A percentile compares a stretch with the other conserved stretches of the same genome.
Evolutionary conservation across 768 basidiomycete species (phyloP).

Genomic region (Suillus lakei): DNA sequence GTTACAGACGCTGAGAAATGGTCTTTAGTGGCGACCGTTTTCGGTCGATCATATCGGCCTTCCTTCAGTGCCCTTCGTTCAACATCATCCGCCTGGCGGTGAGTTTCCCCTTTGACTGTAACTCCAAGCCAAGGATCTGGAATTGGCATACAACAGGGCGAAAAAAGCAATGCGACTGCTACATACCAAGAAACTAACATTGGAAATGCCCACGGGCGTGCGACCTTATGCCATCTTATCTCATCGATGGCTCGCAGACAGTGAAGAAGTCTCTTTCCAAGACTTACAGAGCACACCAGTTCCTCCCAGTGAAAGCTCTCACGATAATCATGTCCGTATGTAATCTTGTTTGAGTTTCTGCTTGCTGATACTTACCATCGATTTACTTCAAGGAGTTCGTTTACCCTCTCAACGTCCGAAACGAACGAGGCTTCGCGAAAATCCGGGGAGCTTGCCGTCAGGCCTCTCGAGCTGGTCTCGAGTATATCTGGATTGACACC

Average conservation of each 20-base stretch:
- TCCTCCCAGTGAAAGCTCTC: not conserved
- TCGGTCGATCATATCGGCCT: not conserved
- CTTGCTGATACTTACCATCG: not conserved
- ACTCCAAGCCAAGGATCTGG: not conserved
- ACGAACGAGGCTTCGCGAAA: constrained; percentile 10
- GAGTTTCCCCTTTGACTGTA: not conserved
- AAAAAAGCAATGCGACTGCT: constrained; percentile 3
- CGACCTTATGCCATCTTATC: constrained; percentile 9
- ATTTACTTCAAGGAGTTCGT: not conserved
- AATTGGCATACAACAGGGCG: not conserved
- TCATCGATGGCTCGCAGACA: constrained; percentile 6
- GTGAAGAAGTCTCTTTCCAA: constrained; percentile 13
- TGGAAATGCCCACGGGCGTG: not conserved
- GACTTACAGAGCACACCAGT: constrained; percentile 2
- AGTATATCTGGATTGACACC: constrained; percentile 22
- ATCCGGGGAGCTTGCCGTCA: not conserved
- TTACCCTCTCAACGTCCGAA: not conserved
- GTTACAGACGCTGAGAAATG: not conserved
- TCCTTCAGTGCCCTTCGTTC: not conserved
- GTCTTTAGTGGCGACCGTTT: not conserved
- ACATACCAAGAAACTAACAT: not conserved
- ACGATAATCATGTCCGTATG: not conserved
- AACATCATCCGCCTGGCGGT: not conserved
- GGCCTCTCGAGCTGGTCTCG: constrained; percentile 9
- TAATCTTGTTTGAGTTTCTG: not conserved